A percentile compares a stretch with the other conserved stretches of the same genome.
Evolutionary conservation across 768 basidiomycete genomes (phyloP).

Genomic region (Amanita exitialis): DNA sequence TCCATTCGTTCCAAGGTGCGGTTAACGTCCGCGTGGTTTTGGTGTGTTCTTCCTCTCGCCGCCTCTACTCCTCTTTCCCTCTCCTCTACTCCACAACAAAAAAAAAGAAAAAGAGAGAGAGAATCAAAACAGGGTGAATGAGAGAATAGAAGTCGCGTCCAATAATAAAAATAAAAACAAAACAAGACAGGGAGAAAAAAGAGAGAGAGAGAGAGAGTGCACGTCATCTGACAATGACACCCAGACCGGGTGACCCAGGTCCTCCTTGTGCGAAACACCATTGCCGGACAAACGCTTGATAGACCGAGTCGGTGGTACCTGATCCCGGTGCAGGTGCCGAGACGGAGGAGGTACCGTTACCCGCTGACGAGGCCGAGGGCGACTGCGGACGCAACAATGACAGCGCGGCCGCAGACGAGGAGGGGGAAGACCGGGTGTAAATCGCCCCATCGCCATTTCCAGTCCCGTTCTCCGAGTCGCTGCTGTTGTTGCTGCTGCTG

Average conservation of each 20-base stretch:
- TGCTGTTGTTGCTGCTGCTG: not conserved
- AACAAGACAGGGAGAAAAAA: no score
- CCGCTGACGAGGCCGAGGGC: not conserved
- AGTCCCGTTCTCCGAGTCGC: not conserved
- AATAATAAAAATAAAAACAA: not conserved
- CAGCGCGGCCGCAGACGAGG: not conserved
- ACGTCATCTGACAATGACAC: not conserved
- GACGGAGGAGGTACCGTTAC: no score
- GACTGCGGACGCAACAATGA: not conserved
- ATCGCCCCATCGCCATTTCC: not conserved
- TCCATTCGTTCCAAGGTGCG: no score
- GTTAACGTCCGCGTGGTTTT: not conserved
- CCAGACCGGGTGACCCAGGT: not conserved
- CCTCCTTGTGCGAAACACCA: conserved; percentile 60
- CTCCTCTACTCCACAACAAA: not conserved
- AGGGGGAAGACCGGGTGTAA: not conserved
- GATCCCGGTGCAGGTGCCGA: not conserved
- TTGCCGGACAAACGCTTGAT: conserved; percentile 52
- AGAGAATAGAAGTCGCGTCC: not conserved
- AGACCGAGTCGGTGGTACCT: conserved; percentile 22
- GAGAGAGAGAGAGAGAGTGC: not conserved
- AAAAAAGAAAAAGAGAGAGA: not conserved
- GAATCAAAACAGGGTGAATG: not conserved
- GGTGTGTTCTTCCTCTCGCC: not conserved
- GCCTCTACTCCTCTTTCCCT: no score